Base-by-base conservation (phyloP, 2,329 filamentous ascomycete genomes). In the Diaporthe aspalathi region DNA sequence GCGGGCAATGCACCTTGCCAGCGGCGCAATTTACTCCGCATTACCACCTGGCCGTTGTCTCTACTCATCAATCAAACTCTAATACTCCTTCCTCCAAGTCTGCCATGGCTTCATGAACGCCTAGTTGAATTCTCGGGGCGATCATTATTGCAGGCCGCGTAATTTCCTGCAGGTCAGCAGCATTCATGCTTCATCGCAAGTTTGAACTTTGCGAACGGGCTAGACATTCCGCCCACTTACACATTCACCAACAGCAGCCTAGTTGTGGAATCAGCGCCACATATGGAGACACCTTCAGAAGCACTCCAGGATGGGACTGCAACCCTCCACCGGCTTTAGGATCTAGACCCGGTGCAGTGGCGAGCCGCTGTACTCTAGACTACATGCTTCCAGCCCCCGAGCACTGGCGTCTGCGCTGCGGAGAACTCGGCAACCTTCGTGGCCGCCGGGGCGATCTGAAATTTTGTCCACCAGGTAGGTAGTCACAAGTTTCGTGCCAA, bases 41-140 rank as follows among this genome's bases (percentile, higher is more conserved):
- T 5, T 50, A 3, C 60, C 12, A 35, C 43, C 29, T 11, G 43
- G 43, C 29, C 43, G 22, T 49, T 22, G 43, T 17, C 16, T 49
- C 27, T 9, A 17, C 40, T 9, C 17, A 49, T 17, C 60, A 63
- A 63, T 63, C n/a, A 63, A 63, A 63, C 60, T 63, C n/a, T 63
- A 63, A 63, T 49, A n/a, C n/a, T n/a, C n/a, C 29, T 20, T 17
- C 43, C 24, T 35, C 43, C 60, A 63, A 49, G 43, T 29, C 27
- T 29, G 27, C 11, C 57, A 22, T 45, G 43, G 43, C 38, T 29
- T 38, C 24, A n/a, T 9, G 7, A 63, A 32, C 29, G n/a, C 54
- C 14, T 40, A n/a, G 22, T 27, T n/a, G n/a, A 20, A 35, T 27
- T 27, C 43, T 35, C 35, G 29, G n/a, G 20, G 27, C 20, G 35